These are phyloP conservation scores for Cryptosporidium meleagridis DNA, from an alignment of 169 alveolate genomes.

Conservation along the genomic window DNA sequence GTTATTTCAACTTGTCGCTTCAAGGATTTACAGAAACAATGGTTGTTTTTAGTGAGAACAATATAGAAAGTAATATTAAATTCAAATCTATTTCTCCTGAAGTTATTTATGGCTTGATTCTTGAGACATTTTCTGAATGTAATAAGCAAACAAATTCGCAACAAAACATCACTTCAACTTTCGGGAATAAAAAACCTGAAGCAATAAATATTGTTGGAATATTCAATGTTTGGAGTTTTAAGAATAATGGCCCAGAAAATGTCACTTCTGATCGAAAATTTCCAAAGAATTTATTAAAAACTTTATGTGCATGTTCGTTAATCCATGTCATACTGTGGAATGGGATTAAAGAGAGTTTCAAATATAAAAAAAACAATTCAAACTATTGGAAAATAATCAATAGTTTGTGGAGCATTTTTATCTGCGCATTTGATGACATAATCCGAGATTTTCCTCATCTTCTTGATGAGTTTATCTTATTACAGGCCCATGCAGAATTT, in stretches of 20 bases:
- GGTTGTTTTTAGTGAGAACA: not conserved
- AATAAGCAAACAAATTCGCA: slow-evolving; percentile 1
- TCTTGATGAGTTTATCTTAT: slow-evolving; percentile 43
- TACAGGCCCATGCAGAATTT: slow-evolving; percentile 57
- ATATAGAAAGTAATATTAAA: not conserved
- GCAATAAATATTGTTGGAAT: slow-evolving; percentile 19
- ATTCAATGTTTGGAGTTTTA: slow-evolving; percentile 25
- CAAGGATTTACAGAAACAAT: slow-evolving; percentile 47
- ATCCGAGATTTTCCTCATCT: slow-evolving; percentile 45
- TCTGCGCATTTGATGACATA: slow-evolving; percentile 35
- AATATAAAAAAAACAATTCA: not conserved
- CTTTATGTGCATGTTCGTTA: slow-evolving; percentile 14
- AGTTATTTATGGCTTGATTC: slow-evolving; percentile 10
- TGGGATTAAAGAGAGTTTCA: slow-evolving; percentile 16
- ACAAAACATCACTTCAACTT: not conserved
- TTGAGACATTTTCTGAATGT: slow-evolving; percentile 16
- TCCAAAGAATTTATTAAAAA: slow-evolving; percentile 59
- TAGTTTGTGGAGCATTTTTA: slow-evolving; percentile 27
- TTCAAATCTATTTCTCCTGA: slow-evolving; percentile 25
- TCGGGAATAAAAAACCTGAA: not conserved
- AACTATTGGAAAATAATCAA: slow-evolving; percentile 34
- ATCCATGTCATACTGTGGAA: slow-evolving; percentile 14
- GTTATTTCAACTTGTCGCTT: slow-evolving; percentile 38
- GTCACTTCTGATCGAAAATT: not conserved
- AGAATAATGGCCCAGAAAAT: not conserved